Evolutionary conservation across 768 basidiomycete species (phyloP), one percentile per base, ranked within the genome.

Genomic region (Lactarius vividus): DNA sequence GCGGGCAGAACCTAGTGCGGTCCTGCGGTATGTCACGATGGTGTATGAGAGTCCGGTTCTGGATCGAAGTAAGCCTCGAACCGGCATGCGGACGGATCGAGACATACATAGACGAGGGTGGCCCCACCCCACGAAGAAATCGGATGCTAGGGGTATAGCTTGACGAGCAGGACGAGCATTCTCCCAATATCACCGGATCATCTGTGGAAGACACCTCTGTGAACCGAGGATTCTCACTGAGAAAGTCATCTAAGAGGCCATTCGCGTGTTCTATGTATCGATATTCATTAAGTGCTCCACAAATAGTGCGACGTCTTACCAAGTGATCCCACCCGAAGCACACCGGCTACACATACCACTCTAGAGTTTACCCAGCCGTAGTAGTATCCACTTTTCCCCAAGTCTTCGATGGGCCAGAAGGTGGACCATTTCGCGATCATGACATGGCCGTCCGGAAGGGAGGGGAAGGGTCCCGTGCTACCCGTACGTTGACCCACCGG

Each of bases 331-430:
- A 59, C 65, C 42, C 42, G 60, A 13, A 69, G 65, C 15, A 69
- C 67, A 20, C 67, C 67, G 3, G 67, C 67, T 23, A 62, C 67
- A 35, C 67, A 69, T 42, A 66, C 49, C 11, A 68, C 54, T 18
- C 58, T 59, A 7, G 52, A 23, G 28, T 69, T 68, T 46, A 59
- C 40, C 68, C 68, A 69, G 11, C 68, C 68, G 28, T 69, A 69
- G 58, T 61, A 62, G 66, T 62, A 69, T 37, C 68, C 68, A 10
- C 33, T 46, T 40, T 31, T 35, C n/a, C 53, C 66, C 4, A 46
- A 31, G 53, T 69, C 68, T 63, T 69, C 68, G 28, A 68, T 35
- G 33, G 68, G 68, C 68, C 68, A 69, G 54, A 69, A 63, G 53
- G 59, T 61, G 42, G 57, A 67, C 53, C 49, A 67, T 2, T 67